These are phyloP conservation scores for Chlamydomonas sphaeroides DNA, from an alignment of 139 green algal species.

Conservation along the genomic window DNA sequence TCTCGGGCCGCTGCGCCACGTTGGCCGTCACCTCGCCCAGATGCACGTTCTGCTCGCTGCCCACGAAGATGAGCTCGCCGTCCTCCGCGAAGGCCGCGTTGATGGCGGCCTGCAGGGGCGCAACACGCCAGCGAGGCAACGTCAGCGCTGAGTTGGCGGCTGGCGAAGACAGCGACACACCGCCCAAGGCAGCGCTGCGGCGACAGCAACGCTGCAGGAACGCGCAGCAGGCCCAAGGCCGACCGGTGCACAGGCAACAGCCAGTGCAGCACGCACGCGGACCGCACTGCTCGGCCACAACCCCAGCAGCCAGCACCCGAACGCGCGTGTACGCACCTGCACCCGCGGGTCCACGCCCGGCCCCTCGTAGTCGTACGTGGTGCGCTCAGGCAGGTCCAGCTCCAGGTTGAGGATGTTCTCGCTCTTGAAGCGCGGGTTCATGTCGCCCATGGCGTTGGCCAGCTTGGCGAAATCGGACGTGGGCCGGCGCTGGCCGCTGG, in stretches of 20 bases:
- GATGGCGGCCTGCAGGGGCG: slow-evolving; percentile 57
- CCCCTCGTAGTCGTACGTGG: slow-evolving; percentile 72
- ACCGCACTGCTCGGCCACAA: too few species aligned
- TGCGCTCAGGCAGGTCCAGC: slow-evolving; percentile 80
- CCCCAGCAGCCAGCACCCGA: too few species aligned
- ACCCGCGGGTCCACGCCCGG: slow-evolving; percentile 57
- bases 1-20: slow-evolving; percentile 11
- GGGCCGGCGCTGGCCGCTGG: slow-evolving; percentile 55
- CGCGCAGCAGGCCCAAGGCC: too few species aligned
- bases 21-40: slow-evolving; percentile 8
- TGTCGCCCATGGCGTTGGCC: slow-evolving; percentile 70
- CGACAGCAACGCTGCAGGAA: too few species aligned
- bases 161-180: too few species aligned
- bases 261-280: too few species aligned
- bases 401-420: slow-evolving; percentile 86
- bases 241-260: too few species aligned
- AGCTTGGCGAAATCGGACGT: slow-evolving; percentile 70
- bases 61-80: slow-evolving; percentile 65
- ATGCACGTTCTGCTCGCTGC: slow-evolving; percentile 36
- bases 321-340: slow-evolving; percentile 56
- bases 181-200: too few species aligned
- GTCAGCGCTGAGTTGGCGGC: too few species aligned
- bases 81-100: slow-evolving; percentile 67
- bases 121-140: too few species aligned
- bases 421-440: slow-evolving; percentile 80